Base-by-base conservation (phyloP, 352 stramenopile species). In the Achlya hypogyna region DNA sequence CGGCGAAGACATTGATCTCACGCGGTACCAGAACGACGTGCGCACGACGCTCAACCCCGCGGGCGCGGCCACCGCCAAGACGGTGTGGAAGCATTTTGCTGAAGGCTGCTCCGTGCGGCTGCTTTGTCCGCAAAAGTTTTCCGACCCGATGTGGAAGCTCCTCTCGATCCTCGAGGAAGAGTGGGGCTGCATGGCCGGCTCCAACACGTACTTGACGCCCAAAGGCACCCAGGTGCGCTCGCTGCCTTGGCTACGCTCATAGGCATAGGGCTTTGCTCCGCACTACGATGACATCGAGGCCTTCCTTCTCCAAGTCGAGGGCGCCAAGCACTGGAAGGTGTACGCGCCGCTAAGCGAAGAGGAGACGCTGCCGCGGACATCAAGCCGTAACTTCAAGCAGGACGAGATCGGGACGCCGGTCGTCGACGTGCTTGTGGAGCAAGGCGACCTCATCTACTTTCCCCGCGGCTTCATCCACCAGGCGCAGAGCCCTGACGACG, bases 271-370 rank as follows among this genome's bases (percentile, higher is more conserved):
- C 14, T 98, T 98, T 79, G 93, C 94, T n/a, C 94, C 96, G 4
- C 96, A 98, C 75, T 98, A 98, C 62, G 96, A 98, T 64, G 93
- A 98, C 69, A 97, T 98, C 69, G 94, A 98, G 71, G 94, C 93
- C 0, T 98, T 98, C 71, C 78, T 98, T 67, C 68, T 98, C 28
- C 95, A 98, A 71, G 70, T 77, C 2, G 90, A 98, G 78, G 96
- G 94, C 38, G 86, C 71, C 22, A 98, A 98, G 72, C 77, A 91
- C 69, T 98, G 95, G 93, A 96, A 94, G 62, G 79, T 97, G 40
- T 97, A 97, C 65, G 54, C 78, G 42, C 83, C 82, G 10, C 59
- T 88, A 49, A 74, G 77, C 25, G 78, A 86, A 0, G 71, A 69
- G 12, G 69, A 76, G 22, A 86, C 81, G 54, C 71, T 95, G 47